A percentile compares a stretch with the other conserved stretches of the same genome.
Conservation (phyloP, 805 yeast genomes). For the Jamesozyma hellenica region DNA sequence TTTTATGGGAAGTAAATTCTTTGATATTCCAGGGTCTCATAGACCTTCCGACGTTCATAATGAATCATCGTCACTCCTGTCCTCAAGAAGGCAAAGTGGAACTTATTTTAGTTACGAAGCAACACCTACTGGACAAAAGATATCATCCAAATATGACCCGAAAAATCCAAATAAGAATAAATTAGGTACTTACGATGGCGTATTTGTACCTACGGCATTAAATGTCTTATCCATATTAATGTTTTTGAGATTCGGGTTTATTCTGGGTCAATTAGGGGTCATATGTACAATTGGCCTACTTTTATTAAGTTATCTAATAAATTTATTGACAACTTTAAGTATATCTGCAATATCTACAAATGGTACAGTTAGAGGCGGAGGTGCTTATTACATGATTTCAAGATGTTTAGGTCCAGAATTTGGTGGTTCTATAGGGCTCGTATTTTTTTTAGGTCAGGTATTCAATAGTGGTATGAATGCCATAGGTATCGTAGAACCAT, state of each 20-base stretch:
- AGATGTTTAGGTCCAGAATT: slow-evolving; percentile 94
- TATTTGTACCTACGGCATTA: slow-evolving; percentile 84
- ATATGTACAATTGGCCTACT: slow-evolving; percentile 63
- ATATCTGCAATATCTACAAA: slow-evolving; percentile 94
- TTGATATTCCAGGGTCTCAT: slow-evolving; percentile 29
- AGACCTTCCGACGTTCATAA: slow-evolving; percentile 16
- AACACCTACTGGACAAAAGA: slow-evolving; percentile 16
- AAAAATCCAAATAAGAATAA: slow-evolving; percentile 35
- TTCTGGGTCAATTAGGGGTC: slow-evolving; percentile 89
- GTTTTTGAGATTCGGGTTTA: slow-evolving; percentile 92
- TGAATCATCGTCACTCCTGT: slow-evolving; percentile 21
- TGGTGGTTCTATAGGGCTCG: slow-evolving; percentile 95
- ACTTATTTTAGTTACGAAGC: slow-evolving; percentile 27
- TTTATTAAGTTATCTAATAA: slow-evolving; percentile 65
- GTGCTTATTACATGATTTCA: slow-evolving; percentile 95
- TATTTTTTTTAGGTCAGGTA: slow-evolving; percentile 90
- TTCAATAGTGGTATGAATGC: slow-evolving; percentile 86
- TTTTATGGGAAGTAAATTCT: slow-evolving; percentile 23
- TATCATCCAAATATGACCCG: slow-evolving; percentile 26
- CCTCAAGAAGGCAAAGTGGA: slow-evolving; percentile 12
- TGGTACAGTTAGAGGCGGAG: slow-evolving; percentile 96
- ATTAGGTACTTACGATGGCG: slow-evolving; percentile 78
- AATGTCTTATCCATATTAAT: slow-evolving; percentile 89
- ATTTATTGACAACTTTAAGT: slow-evolving; percentile 76
- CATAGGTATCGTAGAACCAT: slow-evolving; percentile 89